A percentile compares a stretch with the other conserved stretches of the same genome.
These are phyloP conservation scores for Solidago caesia DNA, from an alignment of 129 eudicot species.

Conservation along the genomic window DNA sequence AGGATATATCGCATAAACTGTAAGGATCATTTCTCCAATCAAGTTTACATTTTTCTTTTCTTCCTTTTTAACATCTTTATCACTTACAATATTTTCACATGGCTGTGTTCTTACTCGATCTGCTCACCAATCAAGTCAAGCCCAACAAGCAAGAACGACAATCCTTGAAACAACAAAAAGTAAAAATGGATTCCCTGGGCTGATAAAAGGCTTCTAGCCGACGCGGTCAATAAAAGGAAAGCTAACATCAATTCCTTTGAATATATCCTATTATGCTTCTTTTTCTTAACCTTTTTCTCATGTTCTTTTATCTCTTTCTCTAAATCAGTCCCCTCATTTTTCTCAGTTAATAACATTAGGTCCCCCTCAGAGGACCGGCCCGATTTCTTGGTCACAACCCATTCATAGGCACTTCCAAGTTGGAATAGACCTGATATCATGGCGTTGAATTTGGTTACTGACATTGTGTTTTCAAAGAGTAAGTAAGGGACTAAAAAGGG, in stretches of 20 bases:
- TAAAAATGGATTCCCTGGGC: slow-evolving; percentile 62
- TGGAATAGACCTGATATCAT: slow-evolving; percentile 77
- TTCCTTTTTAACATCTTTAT: no score
- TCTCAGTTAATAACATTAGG: slow-evolving; percentile 31
- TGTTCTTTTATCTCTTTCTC: slow-evolving; percentile 4
- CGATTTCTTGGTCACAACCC: slow-evolving; percentile 82
- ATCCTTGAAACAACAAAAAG: slow-evolving; percentile 53
- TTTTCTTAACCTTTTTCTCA: neutral
- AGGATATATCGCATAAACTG: no score
- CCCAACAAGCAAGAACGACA: slow-evolving; percentile 49
- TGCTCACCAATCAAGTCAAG: slow-evolving; percentile 58
- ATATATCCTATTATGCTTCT: slow-evolving; percentile 25
- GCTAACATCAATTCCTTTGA: slow-evolving; percentile 48
- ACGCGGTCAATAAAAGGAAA: slow-evolving; percentile 46
- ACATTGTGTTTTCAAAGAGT: slow-evolving; percentile 78
- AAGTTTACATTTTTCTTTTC: no score
- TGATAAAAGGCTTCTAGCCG: slow-evolving; percentile 48
- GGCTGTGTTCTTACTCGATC: neutral
- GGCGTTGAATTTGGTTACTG: slow-evolving; percentile 72
- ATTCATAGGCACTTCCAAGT: slow-evolving; percentile 82
- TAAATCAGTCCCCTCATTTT: neutral
- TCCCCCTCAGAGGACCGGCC: slow-evolving; percentile 82
- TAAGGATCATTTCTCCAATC: no score
- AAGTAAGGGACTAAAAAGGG: slow-evolving; percentile 72
- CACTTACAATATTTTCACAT: no score